phyloP scores from a whole-genome alignment of 441 rosid genomes.

The Arabidopsis hybrid region DNA sequence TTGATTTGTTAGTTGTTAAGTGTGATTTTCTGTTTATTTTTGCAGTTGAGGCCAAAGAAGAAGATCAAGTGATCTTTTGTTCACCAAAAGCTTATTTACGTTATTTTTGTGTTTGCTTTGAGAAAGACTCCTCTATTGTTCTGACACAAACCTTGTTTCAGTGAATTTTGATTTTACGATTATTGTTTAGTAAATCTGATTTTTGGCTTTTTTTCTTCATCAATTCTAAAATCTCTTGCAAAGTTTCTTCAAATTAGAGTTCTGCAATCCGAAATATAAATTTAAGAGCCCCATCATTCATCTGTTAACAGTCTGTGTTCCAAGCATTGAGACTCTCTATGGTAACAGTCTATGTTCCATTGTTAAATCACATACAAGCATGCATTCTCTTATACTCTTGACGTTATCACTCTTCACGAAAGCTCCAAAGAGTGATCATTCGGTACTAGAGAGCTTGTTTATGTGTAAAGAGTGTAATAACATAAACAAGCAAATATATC shows the following conservation, averaged over 20 bases:
- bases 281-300: too few relatives aligned
- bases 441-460: too few relatives aligned
- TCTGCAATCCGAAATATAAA: not conserved
- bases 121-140: not conserved
- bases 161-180: not conserved
- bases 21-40: not conserved
- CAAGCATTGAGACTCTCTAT: not conserved
- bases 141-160: not conserved
- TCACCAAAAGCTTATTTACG: not conserved
- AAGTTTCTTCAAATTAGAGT: not conserved
- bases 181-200: constrained; percentile 6
- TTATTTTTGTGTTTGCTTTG: constrained; percentile 5
- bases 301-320: too few relatives aligned
- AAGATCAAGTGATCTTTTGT: constrained; percentile 71
- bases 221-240: not conserved
- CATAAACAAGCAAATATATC: not conserved
- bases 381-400: too few relatives aligned
- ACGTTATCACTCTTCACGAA: too few relatives aligned
- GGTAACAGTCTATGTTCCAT: too few relatives aligned
- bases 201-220: not conserved
- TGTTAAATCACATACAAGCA: too few relatives aligned
- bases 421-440: too few relatives aligned
- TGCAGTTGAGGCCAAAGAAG: constrained; percentile 82
- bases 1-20: not conserved
- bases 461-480: not conserved